These are phyloP conservation scores for Phytopythium oedochilum DNA, from an alignment of 352 stramenopile species.

Conservation along the genomic window DNA sequence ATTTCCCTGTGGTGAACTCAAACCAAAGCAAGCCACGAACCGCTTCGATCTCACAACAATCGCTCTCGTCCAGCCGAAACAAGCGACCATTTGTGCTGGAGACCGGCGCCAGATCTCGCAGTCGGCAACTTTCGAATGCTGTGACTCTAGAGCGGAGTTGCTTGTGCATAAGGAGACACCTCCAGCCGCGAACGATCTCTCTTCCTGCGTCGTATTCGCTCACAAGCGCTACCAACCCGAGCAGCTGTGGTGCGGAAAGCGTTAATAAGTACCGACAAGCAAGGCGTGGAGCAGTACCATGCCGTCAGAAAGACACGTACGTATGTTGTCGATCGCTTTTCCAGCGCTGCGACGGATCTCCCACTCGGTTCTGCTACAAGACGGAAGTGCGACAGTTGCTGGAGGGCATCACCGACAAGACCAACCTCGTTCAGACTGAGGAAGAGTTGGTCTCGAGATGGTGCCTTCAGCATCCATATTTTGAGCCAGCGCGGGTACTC, in stretches of 20 bases:
- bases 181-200: constrained; percentile 19
- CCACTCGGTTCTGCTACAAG: constrained; percentile 14
- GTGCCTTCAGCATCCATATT: constrained; percentile 39
- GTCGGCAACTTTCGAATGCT: constrained; percentile 10
- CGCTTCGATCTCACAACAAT: not conserved
- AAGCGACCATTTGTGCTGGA: constrained; percentile 30
- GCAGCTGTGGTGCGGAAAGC: constrained; percentile 9
- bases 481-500: constrained; percentile 34
- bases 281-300: too few relatives aligned
- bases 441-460: constrained; percentile 13
- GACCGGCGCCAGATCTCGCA: constrained; percentile 9
- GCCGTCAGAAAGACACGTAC: constrained; percentile 15
- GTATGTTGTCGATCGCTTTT: constrained; percentile 17
- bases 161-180: constrained; percentile 15
- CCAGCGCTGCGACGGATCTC: constrained; percentile 4
- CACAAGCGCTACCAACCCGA: constrained; percentile 24
- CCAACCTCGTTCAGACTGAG: constrained; percentile 23
- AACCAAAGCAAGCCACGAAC: not conserved
- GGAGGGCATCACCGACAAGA: constrained; percentile 31
- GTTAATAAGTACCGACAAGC: too few relatives aligned
- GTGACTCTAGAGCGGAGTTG: constrained; percentile 16
- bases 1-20: too few relatives aligned
- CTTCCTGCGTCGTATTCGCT: constrained; percentile 25
- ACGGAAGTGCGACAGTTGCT: constrained; percentile 31
- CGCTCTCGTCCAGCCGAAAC: constrained; percentile 9